phyloP scores from a whole-genome alignment of 768 basidiomycete species.

The Mrakia gelida region DNA sequence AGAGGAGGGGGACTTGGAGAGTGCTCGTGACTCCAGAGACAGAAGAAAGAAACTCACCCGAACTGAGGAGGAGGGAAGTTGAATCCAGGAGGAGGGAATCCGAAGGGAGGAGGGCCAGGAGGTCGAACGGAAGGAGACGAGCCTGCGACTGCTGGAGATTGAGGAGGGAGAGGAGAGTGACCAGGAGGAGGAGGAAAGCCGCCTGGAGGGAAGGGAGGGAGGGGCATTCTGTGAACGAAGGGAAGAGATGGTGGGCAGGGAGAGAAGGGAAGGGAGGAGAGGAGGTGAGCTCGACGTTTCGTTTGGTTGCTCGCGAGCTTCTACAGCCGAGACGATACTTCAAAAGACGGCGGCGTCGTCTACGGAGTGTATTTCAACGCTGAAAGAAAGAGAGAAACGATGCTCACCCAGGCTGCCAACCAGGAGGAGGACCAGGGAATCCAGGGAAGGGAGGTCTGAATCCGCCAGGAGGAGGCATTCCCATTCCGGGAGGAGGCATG shows the following conservation, averaged over 20 bases:
- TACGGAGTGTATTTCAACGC: background rate
- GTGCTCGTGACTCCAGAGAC: too few relatives aligned
- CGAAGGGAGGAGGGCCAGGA: background rate
- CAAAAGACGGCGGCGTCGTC: background rate
- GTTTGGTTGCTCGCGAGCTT: background rate
- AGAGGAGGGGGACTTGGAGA: too few relatives aligned
- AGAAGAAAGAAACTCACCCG: background rate
- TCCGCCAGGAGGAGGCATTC: conserved; percentile 16
- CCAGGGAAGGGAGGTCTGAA: conserved; percentile 4
- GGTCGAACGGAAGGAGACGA: background rate
- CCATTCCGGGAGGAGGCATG: conserved; percentile 38
- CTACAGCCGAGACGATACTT: background rate
- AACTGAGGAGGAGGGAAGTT: conserved; percentile 6
- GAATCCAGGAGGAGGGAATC: conserved; percentile 15
- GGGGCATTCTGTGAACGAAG: conserved; percentile 3
- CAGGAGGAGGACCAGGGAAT: conserved; percentile 26
- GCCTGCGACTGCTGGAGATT: conserved; percentile 1
- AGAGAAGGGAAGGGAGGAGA: background rate
- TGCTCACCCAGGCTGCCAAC: conserved; percentile 26
- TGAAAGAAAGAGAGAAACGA: background rate
- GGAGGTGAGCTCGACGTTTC: background rate
- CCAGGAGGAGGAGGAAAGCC: conserved; percentile 8
- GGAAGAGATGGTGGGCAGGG: background rate
- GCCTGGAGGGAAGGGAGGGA: conserved; percentile 19
- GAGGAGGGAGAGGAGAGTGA: conserved; percentile 10